A percentile compares a stretch with the other conserved stretches of the same genome.
phyloP scores from a whole-genome alignment of 208 protist species.

The Trypanosoma conorhini region DNA sequence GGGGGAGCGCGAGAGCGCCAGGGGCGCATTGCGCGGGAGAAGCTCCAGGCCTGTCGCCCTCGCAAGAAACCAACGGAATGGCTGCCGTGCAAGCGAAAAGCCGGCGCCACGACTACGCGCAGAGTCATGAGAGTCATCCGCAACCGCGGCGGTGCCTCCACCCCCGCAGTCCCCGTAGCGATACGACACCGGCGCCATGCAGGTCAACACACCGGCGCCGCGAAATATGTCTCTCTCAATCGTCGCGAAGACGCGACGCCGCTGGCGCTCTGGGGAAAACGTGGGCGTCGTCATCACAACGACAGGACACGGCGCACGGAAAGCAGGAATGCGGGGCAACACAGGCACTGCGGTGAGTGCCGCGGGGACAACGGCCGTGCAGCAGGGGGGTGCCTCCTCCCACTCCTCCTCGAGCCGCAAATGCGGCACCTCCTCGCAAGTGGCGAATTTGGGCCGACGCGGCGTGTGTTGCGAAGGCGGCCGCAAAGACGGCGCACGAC shows the following conservation, averaged over 20 bases:
- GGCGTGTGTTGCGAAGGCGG: background rate
- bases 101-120: too few relatives aligned
- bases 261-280: background rate
- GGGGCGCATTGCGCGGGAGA: background rate
- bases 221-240: conserved; percentile 23
- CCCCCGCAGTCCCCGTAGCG: too few relatives aligned
- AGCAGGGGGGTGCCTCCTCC: too few relatives aligned
- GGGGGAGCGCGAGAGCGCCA: background rate
- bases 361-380: background rate
- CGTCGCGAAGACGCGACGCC: conserved; percentile 1
- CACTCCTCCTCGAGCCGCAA: too few relatives aligned
- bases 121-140: too few relatives aligned
- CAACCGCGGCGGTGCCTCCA: too few relatives aligned
- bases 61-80: conserved; percentile 27
- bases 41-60: conserved; percentile 1
- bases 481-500: background rate
- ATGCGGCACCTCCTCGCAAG: background rate
- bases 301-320: background rate
- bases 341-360: background rate
- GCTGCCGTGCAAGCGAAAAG: conserved; percentile 9
- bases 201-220: background rate
- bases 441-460: background rate
- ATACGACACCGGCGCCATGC: conserved; percentile 10
- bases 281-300: conserved; percentile 13
- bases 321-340: background rate